These are phyloP conservation scores for Penicillium sp. DNA, from an alignment of 2,329 filamentous ascomycete genomes.

Conservation along the genomic window DNA sequence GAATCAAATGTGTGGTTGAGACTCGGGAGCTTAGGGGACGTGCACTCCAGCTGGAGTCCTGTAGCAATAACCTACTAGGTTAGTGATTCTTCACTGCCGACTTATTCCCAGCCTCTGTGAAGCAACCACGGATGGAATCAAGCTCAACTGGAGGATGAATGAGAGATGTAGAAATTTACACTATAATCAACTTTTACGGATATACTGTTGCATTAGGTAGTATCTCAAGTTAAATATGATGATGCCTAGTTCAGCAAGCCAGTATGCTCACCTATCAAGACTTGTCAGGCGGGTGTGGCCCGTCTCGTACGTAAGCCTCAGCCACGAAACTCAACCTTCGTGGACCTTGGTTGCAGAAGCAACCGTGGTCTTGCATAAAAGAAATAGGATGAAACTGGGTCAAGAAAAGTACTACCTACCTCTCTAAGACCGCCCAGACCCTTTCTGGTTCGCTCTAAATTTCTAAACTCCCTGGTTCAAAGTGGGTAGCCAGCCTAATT, in stretches of 20 bases:
- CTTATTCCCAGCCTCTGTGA: not conserved
- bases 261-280: not conserved
- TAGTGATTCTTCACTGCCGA: too few species aligned
- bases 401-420: not conserved
- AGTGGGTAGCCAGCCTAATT: slow-evolving; percentile 2
- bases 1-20: too few species aligned
- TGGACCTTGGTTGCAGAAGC: not conserved
- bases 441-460: not conserved
- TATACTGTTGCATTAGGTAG: not conserved
- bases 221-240: not conserved
- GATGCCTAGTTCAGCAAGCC: not conserved
- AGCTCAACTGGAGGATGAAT: not conserved
- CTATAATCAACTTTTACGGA: not conserved
- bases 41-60: not conserved
- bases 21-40: not conserved
- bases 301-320: slow-evolving; percentile 1
- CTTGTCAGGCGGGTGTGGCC: not conserved
- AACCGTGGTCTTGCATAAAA: slow-evolving; percentile 12
- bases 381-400: not conserved
- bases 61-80: too few species aligned
- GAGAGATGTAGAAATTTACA: not conserved
- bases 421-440: not conserved
- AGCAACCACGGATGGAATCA: not conserved
- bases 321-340: not conserved
- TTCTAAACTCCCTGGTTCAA: not conserved